phyloP scores from a whole-genome alignment of 1,139 yeast species.

The Arxiozyma telluris region DNA sequence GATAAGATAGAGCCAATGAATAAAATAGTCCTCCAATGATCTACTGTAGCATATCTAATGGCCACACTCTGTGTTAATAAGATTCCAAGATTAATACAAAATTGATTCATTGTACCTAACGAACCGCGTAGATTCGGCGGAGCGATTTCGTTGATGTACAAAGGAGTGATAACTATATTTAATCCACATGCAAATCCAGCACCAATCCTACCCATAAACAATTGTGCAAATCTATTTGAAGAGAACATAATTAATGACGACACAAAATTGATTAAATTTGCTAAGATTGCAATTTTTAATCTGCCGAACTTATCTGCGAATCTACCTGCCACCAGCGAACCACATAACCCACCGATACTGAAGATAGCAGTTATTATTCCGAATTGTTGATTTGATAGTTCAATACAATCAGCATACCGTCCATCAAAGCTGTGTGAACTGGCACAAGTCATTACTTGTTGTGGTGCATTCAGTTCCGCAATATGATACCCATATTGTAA shows the following conservation, averaged over 20 bases:
- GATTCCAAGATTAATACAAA: constrained; percentile 77
- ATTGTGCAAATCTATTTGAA: constrained; percentile 36
- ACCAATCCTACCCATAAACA: constrained; percentile 64
- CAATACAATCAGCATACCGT: constrained; percentile 39
- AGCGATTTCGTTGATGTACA: constrained; percentile 70
- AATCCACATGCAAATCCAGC: constrained; percentile 85
- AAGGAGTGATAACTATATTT: constrained; percentile 75
- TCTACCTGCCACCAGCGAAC: constrained; percentile 64
- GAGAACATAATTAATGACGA: constrained; percentile 61
- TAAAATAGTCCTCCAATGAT: constrained; percentile 65
- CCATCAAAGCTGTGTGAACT: constrained; percentile 17
- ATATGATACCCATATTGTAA: constrained; percentile 87
- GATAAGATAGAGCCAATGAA: constrained; percentile 52
- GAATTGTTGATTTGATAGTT: constrained; percentile 52
- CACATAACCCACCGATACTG: constrained; percentile 77
- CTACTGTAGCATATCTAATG: constrained; percentile 51
- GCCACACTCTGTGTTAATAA: constrained; percentile 70
- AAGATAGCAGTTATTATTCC: constrained; percentile 80
- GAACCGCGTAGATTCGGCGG: constrained; percentile 63
- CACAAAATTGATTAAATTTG: constrained; percentile 46
- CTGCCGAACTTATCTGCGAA: constrained; percentile 68
- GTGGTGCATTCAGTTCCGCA: constrained; percentile 84
- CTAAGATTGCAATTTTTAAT: constrained; percentile 45
- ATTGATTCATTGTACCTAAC: constrained; percentile 82
- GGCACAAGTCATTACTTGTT: constrained; percentile 47